Percentiles rank a stretch among this genome's conserved stretches.
Conservation (phyloP, 148 eudicot genomes). For the Cornus controversa region DNA sequence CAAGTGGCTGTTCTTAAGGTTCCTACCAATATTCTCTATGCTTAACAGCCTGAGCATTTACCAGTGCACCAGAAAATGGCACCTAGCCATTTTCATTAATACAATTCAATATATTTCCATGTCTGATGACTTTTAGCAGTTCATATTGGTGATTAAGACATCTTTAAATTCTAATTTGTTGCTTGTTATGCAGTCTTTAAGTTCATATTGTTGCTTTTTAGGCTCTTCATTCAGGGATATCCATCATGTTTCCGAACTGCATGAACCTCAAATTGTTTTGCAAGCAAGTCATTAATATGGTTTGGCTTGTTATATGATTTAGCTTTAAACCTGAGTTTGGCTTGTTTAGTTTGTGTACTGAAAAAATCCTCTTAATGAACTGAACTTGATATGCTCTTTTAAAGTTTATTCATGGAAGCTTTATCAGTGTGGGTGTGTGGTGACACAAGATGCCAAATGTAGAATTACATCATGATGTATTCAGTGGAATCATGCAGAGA, state of each 20-base stretch:
- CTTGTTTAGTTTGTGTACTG: background rate
- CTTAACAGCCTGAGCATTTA: too few species aligned
- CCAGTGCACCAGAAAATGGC: too few species aligned
- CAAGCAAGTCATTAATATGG: background rate
- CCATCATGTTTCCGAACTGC: too few species aligned
- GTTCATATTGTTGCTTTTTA: too few species aligned
- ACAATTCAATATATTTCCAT: background rate
- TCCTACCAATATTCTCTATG: too few species aligned
- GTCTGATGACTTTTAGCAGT: background rate
- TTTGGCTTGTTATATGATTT: background rate
- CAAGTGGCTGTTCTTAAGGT: too few species aligned
- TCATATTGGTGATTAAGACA: background rate
- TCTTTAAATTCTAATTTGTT: background rate
- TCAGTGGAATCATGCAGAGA: background rate
- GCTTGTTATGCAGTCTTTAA: background rate
- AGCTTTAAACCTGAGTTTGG: background rate
- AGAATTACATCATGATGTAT: background rate
- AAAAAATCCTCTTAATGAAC: background rate
- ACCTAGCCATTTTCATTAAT: too few species aligned
- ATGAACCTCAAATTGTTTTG: background rate
- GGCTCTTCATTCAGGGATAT: too few species aligned
- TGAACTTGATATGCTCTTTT: background rate
- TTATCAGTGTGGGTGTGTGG: background rate
- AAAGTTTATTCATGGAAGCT: background rate
- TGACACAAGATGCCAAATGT: background rate